Conservation (phyloP, 1,284 basidiomycete species). For the Melampsora americana region DNA sequence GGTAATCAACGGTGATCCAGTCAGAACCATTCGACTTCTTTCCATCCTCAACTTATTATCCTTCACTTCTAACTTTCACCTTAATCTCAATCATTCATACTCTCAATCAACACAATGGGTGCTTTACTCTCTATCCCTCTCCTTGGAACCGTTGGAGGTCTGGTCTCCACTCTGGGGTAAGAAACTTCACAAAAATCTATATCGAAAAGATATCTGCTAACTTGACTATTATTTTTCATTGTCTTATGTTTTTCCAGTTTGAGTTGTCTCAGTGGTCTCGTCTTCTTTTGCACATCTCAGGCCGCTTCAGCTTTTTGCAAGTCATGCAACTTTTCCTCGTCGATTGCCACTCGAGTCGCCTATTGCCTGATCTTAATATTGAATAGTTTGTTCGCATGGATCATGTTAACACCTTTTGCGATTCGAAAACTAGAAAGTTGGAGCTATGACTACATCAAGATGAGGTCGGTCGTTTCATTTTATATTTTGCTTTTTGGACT, state of each 20-base stretch:
- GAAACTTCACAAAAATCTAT: not conserved
- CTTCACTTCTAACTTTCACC: not conserved
- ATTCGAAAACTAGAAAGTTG: constrained; percentile 85
- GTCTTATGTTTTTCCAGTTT: constrained; percentile 29
- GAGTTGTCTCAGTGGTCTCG: constrained; percentile 53
- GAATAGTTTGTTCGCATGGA: constrained; percentile 94
- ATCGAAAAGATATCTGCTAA: not conserved
- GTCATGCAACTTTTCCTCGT: constrained; percentile 98
- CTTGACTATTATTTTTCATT: not conserved
- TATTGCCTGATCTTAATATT: constrained; percentile 77
- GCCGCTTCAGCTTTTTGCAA: constrained; percentile 87
- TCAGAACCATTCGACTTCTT: not conserved
- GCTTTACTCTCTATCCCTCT: constrained; percentile 81
- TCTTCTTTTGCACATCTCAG: constrained; percentile 53
- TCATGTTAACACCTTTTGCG: constrained; percentile 85
- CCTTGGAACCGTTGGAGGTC: constrained; percentile 68
- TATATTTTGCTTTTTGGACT: not conserved
- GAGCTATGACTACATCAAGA: constrained; percentile 95
- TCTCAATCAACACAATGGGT: constrained; percentile 61
- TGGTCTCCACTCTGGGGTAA: constrained; percentile 59
- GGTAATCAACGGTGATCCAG: no score
- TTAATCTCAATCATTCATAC: not conserved
- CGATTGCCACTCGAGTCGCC: constrained; percentile 64
- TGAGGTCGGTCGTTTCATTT: constrained; percentile 58
- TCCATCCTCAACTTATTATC: not conserved